A percentile compares a stretch with the other conserved stretches of the same genome.
These are phyloP conservation scores for Nicotiana rustica DNA, from an alignment of 305 asterid genomes.

Conservation along the genomic window DNA sequence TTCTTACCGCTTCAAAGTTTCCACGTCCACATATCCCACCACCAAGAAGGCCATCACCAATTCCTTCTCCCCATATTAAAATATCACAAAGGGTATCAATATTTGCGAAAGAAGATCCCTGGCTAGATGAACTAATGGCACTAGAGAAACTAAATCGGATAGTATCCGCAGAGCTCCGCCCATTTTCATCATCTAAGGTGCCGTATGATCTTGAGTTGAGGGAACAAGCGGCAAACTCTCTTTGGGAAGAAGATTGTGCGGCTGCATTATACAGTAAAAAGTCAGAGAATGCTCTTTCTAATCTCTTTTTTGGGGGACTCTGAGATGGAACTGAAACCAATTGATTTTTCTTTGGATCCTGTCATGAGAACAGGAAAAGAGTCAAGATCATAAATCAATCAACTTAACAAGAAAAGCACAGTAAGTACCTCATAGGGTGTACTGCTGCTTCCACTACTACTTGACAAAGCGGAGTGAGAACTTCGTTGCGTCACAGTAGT, in stretches of 20 bases:
- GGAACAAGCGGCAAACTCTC: constrained; percentile 48
- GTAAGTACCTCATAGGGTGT: constrained; percentile 57
- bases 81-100: constrained; percentile 54
- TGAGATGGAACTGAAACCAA: constrained; percentile 44
- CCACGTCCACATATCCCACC: constrained; percentile 49
- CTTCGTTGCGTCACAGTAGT: constrained; percentile 47
- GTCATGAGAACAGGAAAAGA: constrained; percentile 32
- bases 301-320: constrained; percentile 56
- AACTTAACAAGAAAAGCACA: constrained; percentile 35
- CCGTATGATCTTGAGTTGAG: constrained; percentile 50
- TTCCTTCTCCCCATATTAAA: constrained; percentile 78
- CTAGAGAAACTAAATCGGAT: constrained; percentile 59
- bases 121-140: constrained; percentile 62
- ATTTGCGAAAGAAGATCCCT: constrained; percentile 59
- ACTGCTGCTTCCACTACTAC: constrained; percentile 53
- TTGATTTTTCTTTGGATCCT: constrained; percentile 46
- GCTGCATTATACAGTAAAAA: constrained; percentile 47
- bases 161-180: constrained; percentile 54
- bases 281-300: constrained; percentile 70
- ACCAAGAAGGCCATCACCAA: constrained; percentile 59
- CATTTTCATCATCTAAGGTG: constrained; percentile 39
- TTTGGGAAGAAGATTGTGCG: constrained; percentile 48
- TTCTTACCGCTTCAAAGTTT: constrained; percentile 43
- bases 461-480: constrained; percentile 53
- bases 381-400: constrained; percentile 30